phyloP scores from a whole-genome alignment of 1,284 basidiomycete species.

The Leccinum insigne region DNA sequence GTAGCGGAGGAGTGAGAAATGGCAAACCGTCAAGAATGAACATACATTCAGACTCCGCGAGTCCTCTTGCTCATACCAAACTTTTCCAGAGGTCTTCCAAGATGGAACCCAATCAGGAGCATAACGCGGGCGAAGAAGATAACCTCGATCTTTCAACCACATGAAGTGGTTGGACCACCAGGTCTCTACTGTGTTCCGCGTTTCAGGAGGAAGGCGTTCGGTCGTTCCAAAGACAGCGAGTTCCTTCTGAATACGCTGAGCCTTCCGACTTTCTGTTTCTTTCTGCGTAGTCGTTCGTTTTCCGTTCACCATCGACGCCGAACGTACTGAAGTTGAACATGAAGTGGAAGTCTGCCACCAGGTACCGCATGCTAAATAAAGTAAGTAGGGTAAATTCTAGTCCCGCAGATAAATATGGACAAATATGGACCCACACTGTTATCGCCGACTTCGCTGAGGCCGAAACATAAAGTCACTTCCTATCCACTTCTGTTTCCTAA shows the following conservation, averaged over 20 bases:
- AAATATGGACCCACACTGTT: not conserved
- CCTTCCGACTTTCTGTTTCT: not conserved
- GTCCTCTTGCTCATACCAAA: conserved; percentile 9
- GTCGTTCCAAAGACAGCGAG: conserved; percentile 5
- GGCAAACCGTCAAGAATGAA: not conserved
- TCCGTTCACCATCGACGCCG: not conserved
- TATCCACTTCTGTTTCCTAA: not conserved
- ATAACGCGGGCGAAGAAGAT: conserved; percentile 28
- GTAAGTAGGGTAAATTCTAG: not conserved
- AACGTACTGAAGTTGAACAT: not conserved
- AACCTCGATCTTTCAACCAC: conserved; percentile 27
- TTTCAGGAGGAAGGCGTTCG: not conserved
- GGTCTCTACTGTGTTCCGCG: conserved; percentile 1
- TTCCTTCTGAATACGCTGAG: conserved; percentile 1
- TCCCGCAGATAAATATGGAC: not conserved
- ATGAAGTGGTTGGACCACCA: conserved; percentile 15
- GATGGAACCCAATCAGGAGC: conserved; percentile 21
- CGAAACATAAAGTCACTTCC: not conserved
- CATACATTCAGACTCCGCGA: not conserved
- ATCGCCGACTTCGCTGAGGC: not conserved
- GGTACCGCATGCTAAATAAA: too few species aligned
- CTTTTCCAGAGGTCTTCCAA: conserved; percentile 15
- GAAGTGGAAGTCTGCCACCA: not conserved
- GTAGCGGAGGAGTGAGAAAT: not conserved
- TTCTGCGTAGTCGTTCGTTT: not conserved